These are phyloP conservation scores for Cadophora gregata DNA, from an alignment of 2,329 filamentous ascomycete genomes.

Conservation along the genomic window DNA sequence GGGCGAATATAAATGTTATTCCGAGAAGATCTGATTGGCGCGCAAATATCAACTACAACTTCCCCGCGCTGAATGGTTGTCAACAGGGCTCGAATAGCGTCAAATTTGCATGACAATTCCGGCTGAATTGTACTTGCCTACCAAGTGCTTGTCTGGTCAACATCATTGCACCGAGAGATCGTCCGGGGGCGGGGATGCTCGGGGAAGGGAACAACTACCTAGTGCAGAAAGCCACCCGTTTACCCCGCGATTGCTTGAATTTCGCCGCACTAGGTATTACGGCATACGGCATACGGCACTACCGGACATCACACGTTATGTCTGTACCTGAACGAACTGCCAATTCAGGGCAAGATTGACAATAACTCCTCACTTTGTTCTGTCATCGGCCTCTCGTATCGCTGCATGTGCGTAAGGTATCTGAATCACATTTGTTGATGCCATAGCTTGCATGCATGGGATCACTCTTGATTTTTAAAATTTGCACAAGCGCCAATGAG, in stretches of 20 bases:
- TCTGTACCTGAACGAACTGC: conserved; percentile 24
- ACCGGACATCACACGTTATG: conserved; percentile 12
- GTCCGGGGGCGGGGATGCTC: not conserved
- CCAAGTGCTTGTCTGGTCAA: not conserved
- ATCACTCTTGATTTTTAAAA: not conserved
- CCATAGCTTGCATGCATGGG: not conserved
- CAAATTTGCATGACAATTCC: not conserved
- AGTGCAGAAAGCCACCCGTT: not conserved
- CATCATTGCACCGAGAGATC: conserved; percentile 23
- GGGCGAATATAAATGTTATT: not conserved
- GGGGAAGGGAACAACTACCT: not conserved
- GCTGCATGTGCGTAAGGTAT: conserved; percentile 1
- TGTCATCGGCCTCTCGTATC: not conserved
- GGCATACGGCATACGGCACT: conserved; percentile 3
- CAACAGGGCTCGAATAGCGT: conserved; percentile 16
- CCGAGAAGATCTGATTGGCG: conserved; percentile 19
- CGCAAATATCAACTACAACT: conserved; percentile 10
- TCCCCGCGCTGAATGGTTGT: conserved; percentile 12
- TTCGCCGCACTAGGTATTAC: not conserved
- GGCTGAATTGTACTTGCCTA: conserved; percentile 15
- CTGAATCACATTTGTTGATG: not conserved
- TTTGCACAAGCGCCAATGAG: not conserved
- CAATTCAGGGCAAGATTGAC: conserved; percentile 27
- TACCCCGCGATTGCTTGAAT: conserved; percentile 20
- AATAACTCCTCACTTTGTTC: not conserved